A percentile compares a stretch with the other conserved stretches of the same genome.
Conservation (phyloP, 495 filamentous ascomycete genomes). For the Hypoxylon fuscum region DNA sequence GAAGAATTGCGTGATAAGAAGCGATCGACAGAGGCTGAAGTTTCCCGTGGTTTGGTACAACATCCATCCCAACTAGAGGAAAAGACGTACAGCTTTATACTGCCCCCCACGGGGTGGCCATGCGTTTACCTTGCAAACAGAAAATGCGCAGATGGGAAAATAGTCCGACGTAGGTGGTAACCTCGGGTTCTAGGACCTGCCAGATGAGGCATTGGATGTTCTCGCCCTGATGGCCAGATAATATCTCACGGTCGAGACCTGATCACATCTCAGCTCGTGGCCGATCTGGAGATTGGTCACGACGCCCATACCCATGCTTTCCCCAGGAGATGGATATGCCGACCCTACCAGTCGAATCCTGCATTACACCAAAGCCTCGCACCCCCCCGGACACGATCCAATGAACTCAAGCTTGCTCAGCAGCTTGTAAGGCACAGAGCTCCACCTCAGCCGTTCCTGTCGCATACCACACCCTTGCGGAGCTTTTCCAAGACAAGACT, state of each 20-base stretch:
- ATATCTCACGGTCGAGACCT: slow-evolving; percentile 33
- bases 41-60: slow-evolving; percentile 27
- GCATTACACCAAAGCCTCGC: slow-evolving; percentile 27
- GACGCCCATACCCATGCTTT: slow-evolving; percentile 16
- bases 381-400: slow-evolving; percentile 22
- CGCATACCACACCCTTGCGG: slow-evolving; percentile 25
- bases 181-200: slow-evolving; percentile 35
- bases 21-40: slow-evolving; percentile 28
- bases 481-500: slow-evolving; percentile 8
- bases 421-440: slow-evolving; percentile 42
- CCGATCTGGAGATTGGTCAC: slow-evolving; percentile 22
- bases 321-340: slow-evolving; percentile 26
- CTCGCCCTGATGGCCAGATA: slow-evolving; percentile 28
- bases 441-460: slow-evolving; percentile 38
- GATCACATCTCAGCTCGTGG: slow-evolving; percentile 30
- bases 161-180: slow-evolving; percentile 21
- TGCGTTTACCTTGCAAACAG: slow-evolving; percentile 21
- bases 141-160: slow-evolving; percentile 12
- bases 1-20: slow-evolving; percentile 29
- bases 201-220: slow-evolving; percentile 35
- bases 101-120: slow-evolving; percentile 6
- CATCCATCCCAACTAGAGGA: slow-evolving; percentile 16
- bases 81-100: slow-evolving; percentile 30
- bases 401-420: slow-evolving; percentile 39
- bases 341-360: slow-evolving; percentile 24